phyloP scores from a whole-genome alignment of 2,329 filamentous ascomycete genomes.

The Xylaria sp. region DNA sequence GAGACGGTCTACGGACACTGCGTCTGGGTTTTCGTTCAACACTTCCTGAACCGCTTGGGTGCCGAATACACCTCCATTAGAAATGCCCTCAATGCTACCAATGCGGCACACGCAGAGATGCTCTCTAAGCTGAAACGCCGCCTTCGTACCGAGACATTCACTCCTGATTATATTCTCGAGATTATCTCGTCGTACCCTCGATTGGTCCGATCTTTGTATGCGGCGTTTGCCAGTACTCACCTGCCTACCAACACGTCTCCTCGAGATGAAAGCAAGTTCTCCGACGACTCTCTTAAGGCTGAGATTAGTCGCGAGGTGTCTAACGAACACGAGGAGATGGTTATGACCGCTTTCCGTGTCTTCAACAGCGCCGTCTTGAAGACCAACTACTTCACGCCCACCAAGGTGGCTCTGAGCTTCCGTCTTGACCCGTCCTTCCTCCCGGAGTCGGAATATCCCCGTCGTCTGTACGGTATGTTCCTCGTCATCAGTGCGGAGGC shows the following conservation, averaged over 20 bases:
- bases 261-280: conserved; percentile 61
- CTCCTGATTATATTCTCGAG: conserved; percentile 94
- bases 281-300: conserved; percentile 66
- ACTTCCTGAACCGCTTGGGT: conserved; percentile 92
- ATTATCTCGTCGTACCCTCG: conserved; percentile 90
- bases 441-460: conserved; percentile 85
- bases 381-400: conserved; percentile 96
- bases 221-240: conserved; percentile 86
- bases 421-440: conserved; percentile 85
- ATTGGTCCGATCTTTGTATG: conserved; percentile 80
- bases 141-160: conserved; percentile 93
- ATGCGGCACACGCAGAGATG: conserved; percentile 79
- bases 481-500: conserved; percentile 95
- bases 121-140: conserved; percentile 93
- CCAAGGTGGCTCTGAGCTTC: conserved; percentile 97
- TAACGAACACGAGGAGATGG: conserved; percentile 96
- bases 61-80: conserved; percentile 87
- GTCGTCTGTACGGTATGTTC: conserved; percentile 96
- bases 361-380: conserved; percentile 94
- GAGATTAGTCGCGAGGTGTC: conserved; percentile 72
- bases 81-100: conserved; percentile 71
- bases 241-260: conserved; percentile 55
- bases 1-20: conserved; percentile 97
- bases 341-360: conserved; percentile 92
- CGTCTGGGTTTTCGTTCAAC: conserved; percentile 95